These are phyloP conservation scores for Hypomyces rosellus DNA, from an alignment of 2,329 filamentous ascomycete species.

Conservation along the genomic window DNA sequence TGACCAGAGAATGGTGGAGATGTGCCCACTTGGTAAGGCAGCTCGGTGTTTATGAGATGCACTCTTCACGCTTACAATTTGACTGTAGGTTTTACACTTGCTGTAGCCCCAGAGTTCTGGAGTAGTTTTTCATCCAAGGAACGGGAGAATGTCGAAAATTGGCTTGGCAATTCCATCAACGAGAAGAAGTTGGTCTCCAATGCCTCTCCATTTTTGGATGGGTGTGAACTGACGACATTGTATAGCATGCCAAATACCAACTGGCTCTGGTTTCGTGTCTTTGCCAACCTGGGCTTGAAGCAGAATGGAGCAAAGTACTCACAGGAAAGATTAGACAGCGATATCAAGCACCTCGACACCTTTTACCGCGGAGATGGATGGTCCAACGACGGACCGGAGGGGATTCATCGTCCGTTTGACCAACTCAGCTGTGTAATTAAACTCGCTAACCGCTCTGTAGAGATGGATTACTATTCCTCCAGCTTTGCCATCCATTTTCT, in stretches of 20 bases:
- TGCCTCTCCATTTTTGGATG: neutral
- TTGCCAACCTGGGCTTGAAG: conserved; percentile 71
- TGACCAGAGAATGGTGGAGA: conserved; percentile 64
- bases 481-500: conserved; percentile 78
- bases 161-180: conserved; percentile 70
- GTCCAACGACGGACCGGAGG: conserved; percentile 75
- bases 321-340: conserved; percentile 61
- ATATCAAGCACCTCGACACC: conserved; percentile 71
- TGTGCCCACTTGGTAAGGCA: conserved; percentile 61
- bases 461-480: conserved; percentile 82
- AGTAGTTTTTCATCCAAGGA: conserved; percentile 56
- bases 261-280: conserved; percentile 80
- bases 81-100: conserved; percentile 56
- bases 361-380: conserved; percentile 79
- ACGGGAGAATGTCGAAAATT: conserved; percentile 59
- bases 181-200: conserved; percentile 54
- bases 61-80: neutral
- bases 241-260: conserved; percentile 61
- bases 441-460: conserved; percentile 20
- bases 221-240: neutral
- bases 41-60: no score
- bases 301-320: conserved; percentile 69
- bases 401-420: conserved; percentile 52
- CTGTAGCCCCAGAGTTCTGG: conserved; percentile 63
- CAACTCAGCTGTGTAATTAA: conserved; percentile 6